Evolutionary conservation across 1,139 yeast genomes (phyloP).

Genomic region (Geotrichum klebahnii): DNA sequence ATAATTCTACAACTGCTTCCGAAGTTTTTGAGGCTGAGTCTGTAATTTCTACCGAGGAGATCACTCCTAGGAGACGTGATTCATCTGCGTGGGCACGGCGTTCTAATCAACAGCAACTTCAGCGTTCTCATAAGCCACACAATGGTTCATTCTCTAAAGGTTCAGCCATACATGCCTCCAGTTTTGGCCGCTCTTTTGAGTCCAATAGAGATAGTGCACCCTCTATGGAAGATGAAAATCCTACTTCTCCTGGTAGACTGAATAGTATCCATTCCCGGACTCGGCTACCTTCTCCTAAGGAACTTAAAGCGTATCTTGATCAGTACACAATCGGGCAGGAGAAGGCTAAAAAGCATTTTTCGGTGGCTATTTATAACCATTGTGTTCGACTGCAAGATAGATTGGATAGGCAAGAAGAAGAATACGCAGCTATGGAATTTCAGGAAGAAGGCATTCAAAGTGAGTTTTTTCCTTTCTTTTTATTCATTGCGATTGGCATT

Average conservation of each 20-base stretch:
- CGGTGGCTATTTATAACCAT: conserved; percentile 57
- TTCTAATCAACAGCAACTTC: background rate
- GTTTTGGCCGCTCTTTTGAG: background rate
- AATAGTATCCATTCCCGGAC: background rate
- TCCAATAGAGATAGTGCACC: background rate
- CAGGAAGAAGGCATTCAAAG: conserved; percentile 4
- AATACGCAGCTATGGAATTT: conserved; percentile 18
- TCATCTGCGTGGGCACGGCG: conserved; percentile 9
- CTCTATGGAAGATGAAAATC: background rate
- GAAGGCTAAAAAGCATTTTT: conserved; percentile 48
- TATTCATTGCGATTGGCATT: background rate
- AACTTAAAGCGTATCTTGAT: conserved; percentile 45
- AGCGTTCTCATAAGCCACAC: background rate
- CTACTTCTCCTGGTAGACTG: background rate
- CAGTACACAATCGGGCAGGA: conserved; percentile 52
- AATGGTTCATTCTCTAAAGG: background rate
- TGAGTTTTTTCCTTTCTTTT: background rate
- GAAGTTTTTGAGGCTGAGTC: background rate
- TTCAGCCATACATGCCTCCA: background rate
- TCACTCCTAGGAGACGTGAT: conserved; percentile 12
- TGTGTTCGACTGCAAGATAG: conserved; percentile 40
- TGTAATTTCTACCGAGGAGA: background rate
- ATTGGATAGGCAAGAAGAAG: conserved; percentile 18
- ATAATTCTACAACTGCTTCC: background rate
- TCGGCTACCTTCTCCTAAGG: conserved; percentile 45